phyloP scores from a whole-genome alignment of 805 yeast genomes.

The Saitoella complicata region DNA sequence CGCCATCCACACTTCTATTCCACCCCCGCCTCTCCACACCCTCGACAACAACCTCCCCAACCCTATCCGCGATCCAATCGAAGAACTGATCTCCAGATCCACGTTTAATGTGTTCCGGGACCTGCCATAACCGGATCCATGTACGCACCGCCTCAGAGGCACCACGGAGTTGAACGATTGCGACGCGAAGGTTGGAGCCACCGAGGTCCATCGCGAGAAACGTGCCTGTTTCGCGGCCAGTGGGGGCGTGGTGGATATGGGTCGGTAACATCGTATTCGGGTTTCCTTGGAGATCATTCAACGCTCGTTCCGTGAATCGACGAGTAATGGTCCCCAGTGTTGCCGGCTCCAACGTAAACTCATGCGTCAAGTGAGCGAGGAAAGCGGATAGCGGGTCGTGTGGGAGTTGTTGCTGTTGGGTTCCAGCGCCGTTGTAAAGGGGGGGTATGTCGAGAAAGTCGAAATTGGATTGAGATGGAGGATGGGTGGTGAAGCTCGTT shows the following conservation, averaged over 20 bases:
- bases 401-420: too few relatives aligned
- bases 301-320: too few relatives aligned
- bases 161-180: constrained; percentile 60
- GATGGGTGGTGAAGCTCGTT: too few relatives aligned
- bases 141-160: constrained; percentile 19
- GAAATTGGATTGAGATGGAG: too few relatives aligned
- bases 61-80: constrained; percentile 19
- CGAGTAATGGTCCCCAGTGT: too few relatives aligned
- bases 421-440: too few relatives aligned
- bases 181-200: constrained; percentile 83
- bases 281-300: neutral
- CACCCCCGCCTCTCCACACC: constrained; percentile 3
- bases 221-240: constrained; percentile 61
- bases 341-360: too few relatives aligned
- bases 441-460: too few relatives aligned
- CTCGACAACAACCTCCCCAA: constrained; percentile 16
- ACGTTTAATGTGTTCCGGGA: constrained; percentile 3
- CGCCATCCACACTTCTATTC: constrained; percentile 1
- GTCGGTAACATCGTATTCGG: constrained; percentile 55
- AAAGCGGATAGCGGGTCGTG: too few relatives aligned
- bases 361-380: too few relatives aligned
- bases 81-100: constrained; percentile 15
- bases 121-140: constrained; percentile 10
- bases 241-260: constrained; percentile 59
- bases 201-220: constrained; percentile 77